Evolutionary conservation across 495 filamentous ascomycete species (phyloP).

Genomic region (Xylaria intraflava): DNA sequence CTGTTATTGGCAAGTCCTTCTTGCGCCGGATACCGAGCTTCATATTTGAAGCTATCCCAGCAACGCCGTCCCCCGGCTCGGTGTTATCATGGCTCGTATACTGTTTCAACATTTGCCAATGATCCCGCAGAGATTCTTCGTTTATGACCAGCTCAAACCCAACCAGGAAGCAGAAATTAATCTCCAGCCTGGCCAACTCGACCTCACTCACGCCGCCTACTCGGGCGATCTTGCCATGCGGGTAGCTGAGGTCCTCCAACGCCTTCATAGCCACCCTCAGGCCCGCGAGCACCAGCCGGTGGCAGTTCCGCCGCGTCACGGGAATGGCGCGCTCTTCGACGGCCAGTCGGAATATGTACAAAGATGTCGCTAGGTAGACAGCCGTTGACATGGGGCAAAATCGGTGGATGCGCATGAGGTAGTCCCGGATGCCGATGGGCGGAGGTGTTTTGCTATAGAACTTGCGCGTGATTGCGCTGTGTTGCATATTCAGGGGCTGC

Average conservation of each 20-base stretch:
- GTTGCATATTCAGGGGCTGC: constrained; percentile 60
- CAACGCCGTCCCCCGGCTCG: constrained; percentile 21
- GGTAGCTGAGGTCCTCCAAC: constrained; percentile 80
- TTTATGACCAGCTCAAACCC: constrained; percentile 75
- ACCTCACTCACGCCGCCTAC: constrained; percentile 81
- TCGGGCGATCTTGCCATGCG: constrained; percentile 73
- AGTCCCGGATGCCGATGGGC: constrained; percentile 73
- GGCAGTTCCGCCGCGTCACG: constrained; percentile 75
- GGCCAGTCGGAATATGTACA: constrained; percentile 80
- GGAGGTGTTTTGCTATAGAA: constrained; percentile 88
- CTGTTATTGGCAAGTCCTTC: background rate
- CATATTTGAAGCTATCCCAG: background rate
- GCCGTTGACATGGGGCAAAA: constrained; percentile 96
- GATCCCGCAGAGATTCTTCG: constrained; percentile 51
- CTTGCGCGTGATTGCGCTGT: constrained; percentile 74
- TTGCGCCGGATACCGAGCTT: background rate
- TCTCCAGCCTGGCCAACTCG: constrained; percentile 77
- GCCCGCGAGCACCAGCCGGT: constrained; percentile 78
- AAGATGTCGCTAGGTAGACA: constrained; percentile 85
- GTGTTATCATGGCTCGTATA: background rate
- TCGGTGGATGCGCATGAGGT: constrained; percentile 75
- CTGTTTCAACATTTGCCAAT: constrained; percentile 44
- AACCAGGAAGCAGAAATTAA: constrained; percentile 81
- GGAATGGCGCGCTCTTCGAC: constrained; percentile 65
- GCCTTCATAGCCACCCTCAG: constrained; percentile 88